Percentiles rank a stretch among this genome's conserved stretches.
Conservation (phyloP, 495 filamentous ascomycete species). For the Evansstolkia leycettana region DNA sequence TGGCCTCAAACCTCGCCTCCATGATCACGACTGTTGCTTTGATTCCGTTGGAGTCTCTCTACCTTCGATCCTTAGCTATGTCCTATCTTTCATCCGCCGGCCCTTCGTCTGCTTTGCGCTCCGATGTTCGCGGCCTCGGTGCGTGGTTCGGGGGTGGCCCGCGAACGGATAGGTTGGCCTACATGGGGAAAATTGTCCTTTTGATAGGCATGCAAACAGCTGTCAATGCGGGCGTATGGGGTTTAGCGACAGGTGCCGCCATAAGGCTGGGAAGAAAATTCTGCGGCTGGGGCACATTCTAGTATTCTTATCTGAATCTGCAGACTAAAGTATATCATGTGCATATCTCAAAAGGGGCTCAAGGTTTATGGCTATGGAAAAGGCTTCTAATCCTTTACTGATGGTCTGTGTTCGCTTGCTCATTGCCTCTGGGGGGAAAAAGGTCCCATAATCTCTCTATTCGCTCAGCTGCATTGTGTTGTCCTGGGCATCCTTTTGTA, state of each 20-base stretch:
- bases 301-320: no score
- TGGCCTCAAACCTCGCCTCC: slow-evolving; percentile 32
- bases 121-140: slow-evolving; percentile 22
- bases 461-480: no score
- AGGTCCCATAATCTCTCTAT: no score
- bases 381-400: no score
- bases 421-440: no score
- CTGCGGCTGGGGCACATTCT: slow-evolving; percentile 36
- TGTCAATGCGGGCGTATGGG: slow-evolving; percentile 32
- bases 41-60: slow-evolving; percentile 35
- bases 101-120: slow-evolving; percentile 8
- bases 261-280: slow-evolving; percentile 33
- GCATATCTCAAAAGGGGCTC: no score
- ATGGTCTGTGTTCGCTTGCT: no score
- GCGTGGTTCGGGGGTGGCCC: slow-evolving; percentile 31
- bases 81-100: slow-evolving; percentile 24
- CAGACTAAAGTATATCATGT: no score
- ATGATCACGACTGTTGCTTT: slow-evolving; percentile 30
- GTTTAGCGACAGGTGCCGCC: slow-evolving; percentile 26
- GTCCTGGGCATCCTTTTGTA: no score
- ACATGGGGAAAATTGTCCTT: slow-evolving; percentile 30
- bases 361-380: no score
- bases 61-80: slow-evolving; percentile 32
- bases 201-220: slow-evolving; percentile 35
- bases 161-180: slow-evolving; percentile 23